Base-by-base conservation (phyloP, 352 stramenopile species). In the Globisporangium nunn region DNA sequence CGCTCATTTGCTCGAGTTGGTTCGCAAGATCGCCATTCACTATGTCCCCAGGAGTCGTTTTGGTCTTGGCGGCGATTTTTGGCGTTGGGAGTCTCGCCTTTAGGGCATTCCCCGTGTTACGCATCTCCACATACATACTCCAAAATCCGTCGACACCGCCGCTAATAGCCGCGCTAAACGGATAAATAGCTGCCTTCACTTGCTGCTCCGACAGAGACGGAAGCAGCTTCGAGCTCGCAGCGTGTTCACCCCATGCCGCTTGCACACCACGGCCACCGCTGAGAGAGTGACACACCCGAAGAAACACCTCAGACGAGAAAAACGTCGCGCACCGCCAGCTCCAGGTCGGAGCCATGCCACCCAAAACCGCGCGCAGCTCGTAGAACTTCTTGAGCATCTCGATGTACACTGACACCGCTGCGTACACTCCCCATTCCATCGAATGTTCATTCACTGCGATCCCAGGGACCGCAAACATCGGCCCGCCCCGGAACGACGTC, bases 291-390 rank as follows among this genome's bases (percentile, higher is more conserved):
- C 72, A 88, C 2, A 87, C 70, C 28, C 66, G 62, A n/a, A 84
- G 43, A 54, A 88, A 88, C 29, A 87, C 67, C 57, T 88, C 80
- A 6, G 74, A 64, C 8, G 78, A 90, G 50, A 88, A 90, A 44
- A 84, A 66, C 15, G 68, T 82, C 33, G 61, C 55, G 54, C 78
- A 90, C 29, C 66, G 70, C 23, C 43, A 47, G 6, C 17, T 15
- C 14, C 3, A 28, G n/a, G 52, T 48, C 17, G 71, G 66, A 18
- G 64, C 23, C 33, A 69, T 76, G 49, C 76, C 80, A 17, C 81
- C 78, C 33, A 88, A 47, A 17, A 85, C 58, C 50, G 71, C 55
- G 1, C 75, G 67, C 49, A 87, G 41, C 33, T 87, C 78, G 50
- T 81, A 65, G 23, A 91, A 54, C 12, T 84, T 62, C 28, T 84